phyloP scores from a whole-genome alignment of 2,329 filamentous ascomycete species.

The Pseudogymnoascus sp. region DNA sequence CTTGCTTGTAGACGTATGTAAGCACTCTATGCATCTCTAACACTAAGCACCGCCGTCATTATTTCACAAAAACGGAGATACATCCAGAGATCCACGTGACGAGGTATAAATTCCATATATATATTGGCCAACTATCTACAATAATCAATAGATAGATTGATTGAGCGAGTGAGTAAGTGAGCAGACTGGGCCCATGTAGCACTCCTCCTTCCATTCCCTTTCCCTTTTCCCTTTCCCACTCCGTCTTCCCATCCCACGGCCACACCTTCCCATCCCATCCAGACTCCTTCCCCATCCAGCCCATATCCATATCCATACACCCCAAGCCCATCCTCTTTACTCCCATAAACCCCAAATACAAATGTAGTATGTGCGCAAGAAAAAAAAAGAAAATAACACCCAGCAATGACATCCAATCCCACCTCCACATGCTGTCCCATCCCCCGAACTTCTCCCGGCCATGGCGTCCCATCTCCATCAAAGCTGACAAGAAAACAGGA shows the following conservation, averaged over 20 bases:
- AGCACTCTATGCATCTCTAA: background rate
- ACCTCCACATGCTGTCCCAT: background rate
- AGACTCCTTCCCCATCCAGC: background rate
- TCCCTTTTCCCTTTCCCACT: background rate
- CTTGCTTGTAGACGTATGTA: background rate
- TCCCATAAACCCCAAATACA: background rate
- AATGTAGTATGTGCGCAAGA: background rate
- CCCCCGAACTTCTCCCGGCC: background rate
- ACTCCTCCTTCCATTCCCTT: background rate
- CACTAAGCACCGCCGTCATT: background rate
- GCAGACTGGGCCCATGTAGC: background rate
- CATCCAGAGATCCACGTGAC: background rate
- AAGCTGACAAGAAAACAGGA: background rate
- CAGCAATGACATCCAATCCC: background rate
- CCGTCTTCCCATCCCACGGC: background rate
- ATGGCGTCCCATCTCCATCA: background rate
- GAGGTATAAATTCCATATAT: background rate
- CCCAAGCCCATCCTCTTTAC: background rate
- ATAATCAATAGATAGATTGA: background rate
- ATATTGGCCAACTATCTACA: background rate
- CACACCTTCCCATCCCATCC: background rate
- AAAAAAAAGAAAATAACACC: background rate
- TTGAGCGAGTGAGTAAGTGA: background rate
- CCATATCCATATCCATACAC: slow-evolving; percentile 2
- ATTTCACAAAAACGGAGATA: background rate